Conservation (phyloP, 768 basidiomycete genomes). For the Saitozyma podzolica region DNA sequence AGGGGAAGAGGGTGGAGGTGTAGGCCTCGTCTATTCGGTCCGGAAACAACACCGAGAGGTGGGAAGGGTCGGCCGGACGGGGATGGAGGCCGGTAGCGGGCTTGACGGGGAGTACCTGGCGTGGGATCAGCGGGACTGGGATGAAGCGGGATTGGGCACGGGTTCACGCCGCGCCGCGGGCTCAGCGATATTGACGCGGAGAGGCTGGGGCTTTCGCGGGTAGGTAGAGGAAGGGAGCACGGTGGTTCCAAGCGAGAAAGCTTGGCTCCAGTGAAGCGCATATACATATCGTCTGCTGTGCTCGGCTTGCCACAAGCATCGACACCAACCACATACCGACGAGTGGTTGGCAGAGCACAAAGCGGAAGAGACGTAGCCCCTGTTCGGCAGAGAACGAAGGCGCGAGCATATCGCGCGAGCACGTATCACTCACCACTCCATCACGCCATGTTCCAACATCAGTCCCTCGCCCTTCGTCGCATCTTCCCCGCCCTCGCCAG, state of each 20-base stretch:
- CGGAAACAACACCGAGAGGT: conserved; percentile 40
- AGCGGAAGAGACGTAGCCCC: no score
- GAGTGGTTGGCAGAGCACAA: no score
- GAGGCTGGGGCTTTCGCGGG: no score
- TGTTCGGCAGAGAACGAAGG: background rate
- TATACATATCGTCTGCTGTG: no score
- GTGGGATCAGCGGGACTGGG: background rate
- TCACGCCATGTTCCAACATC: conserved; percentile 48
- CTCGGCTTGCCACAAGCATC: no score
- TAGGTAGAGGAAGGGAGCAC: no score
- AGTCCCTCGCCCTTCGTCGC: conserved; percentile 12
- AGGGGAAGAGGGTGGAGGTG: conserved; percentile 46
- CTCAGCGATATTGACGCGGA: no score
- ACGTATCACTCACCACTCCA: conserved; percentile 52
- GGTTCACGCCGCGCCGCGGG: no score
- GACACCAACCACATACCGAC: no score
- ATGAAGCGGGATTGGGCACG: background rate
- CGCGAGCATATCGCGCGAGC: no score
- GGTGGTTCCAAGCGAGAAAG: no score
- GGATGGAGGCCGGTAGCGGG: conserved; percentile 50
- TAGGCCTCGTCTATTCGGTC: conserved; percentile 30
- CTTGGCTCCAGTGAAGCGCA: no score
- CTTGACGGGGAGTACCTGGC: conserved; percentile 49
- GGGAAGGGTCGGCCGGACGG: conserved; percentile 29
- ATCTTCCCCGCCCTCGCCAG: background rate